phyloP scores from a whole-genome alignment of 1,284 basidiomycete species.

The Rhodotorula sp. region DNA sequence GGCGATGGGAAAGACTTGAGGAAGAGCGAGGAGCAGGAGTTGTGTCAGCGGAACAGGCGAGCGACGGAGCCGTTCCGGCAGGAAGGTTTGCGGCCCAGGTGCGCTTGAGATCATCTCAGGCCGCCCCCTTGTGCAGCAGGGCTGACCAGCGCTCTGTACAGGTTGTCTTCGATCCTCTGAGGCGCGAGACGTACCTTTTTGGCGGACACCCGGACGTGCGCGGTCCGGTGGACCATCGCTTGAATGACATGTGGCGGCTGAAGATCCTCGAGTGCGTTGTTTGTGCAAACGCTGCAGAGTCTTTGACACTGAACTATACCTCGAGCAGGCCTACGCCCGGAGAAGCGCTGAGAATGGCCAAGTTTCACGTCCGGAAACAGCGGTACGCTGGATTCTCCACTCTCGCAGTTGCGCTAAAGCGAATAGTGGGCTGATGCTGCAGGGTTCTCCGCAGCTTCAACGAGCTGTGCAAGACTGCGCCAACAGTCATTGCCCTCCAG shows the following conservation, averaged over 20 bases:
- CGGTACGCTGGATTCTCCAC: conserved; percentile 25
- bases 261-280: conserved; percentile 41
- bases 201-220: conserved; percentile 47
- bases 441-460: conserved; percentile 29
- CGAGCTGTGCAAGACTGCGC: conserved; percentile 39
- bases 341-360: conserved; percentile 46
- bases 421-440: no score
- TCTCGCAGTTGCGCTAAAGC: background rate
- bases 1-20: conserved; percentile 37
- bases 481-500: conserved; percentile 46
- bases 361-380: conserved; percentile 48
- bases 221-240: conserved; percentile 31
- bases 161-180: conserved; percentile 47
- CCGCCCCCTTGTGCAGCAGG: no score
- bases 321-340: conserved; percentile 42
- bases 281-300: no score
- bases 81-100: conserved; percentile 40
- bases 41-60: background rate
- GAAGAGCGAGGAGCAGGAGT: background rate
- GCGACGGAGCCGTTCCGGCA: conserved; percentile 7
- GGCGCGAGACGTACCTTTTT: conserved; percentile 47
- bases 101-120: background rate
- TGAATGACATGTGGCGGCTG: conserved; percentile 48
- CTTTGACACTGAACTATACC: background rate
- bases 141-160: conserved; percentile 19